Evolutionary conservation across 2,329 filamentous ascomycete species (phyloP).

Genomic region (Scopulariopsis brevicaulis): DNA sequence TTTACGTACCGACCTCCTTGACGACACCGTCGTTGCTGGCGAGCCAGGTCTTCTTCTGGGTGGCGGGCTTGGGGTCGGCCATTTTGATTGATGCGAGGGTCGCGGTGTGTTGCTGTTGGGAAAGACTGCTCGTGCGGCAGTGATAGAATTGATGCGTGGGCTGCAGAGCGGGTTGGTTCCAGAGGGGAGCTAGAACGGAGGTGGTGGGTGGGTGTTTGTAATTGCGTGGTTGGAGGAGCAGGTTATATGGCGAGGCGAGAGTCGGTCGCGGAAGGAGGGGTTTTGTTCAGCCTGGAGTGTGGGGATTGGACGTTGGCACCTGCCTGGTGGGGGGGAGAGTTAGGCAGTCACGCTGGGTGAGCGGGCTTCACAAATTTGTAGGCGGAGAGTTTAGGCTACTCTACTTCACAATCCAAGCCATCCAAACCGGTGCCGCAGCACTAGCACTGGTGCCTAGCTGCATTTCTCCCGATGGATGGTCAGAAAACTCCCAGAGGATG

Average conservation of each 20-base stretch:
- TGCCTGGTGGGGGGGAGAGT: neutral
- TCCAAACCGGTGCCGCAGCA: neutral
- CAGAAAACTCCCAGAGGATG: no score
- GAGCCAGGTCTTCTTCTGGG: conserved; percentile 31
- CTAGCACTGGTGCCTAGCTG: neutral
- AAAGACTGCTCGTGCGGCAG: neutral
- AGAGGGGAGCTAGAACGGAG: neutral
- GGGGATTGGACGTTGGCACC: neutral
- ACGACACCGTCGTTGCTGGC: conserved; percentile 37
- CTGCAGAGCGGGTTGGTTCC: neutral
- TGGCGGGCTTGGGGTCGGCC: conserved; percentile 18
- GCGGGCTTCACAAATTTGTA: neutral
- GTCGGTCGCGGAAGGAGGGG: neutral
- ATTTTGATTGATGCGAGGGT: conserved; percentile 15
- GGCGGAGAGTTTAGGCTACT: neutral
- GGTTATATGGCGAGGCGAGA: neutral
- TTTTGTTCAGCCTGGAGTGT: neutral
- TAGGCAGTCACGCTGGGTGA: neutral
- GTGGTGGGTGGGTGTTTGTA: neutral
- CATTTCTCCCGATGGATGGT: no score
- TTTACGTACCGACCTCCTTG: conserved; percentile 33
- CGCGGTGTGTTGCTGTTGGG: neutral
- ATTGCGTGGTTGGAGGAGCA: neutral
- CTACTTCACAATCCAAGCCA: no score
- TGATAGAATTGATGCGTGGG: neutral